Conservation (phyloP, 768 basidiomycete species). For the Mycena kentingensis region DNA sequence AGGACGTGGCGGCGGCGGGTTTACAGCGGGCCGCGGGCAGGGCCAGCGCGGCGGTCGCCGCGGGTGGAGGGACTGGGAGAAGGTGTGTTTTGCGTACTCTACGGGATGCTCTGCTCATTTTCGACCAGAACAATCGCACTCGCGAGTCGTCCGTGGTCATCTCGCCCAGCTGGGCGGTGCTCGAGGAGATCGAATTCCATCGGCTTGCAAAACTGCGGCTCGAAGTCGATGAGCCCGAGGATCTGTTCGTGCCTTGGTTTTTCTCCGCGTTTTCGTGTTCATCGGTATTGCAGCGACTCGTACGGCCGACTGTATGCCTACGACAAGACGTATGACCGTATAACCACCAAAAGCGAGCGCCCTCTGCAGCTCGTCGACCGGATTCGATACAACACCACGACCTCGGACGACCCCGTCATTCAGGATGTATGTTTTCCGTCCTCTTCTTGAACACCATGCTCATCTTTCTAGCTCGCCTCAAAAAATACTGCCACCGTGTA, state of each 20-base stretch:
- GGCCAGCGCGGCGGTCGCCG: constrained; percentile 60
- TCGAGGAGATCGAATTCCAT: constrained; percentile 97
- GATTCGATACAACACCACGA: constrained; percentile 96
- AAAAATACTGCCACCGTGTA: constrained; percentile 86
- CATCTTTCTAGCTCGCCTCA: constrained; percentile 61
- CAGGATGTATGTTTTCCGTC: constrained; percentile 62
- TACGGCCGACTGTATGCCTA: constrained; percentile 92
- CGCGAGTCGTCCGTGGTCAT: constrained; percentile 95
- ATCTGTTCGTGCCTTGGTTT: constrained; percentile 60
- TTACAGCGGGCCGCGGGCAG: constrained; percentile 40
- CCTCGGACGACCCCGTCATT: constrained; percentile 96
- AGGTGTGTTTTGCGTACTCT: constrained; percentile 48
- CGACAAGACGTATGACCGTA: constrained; percentile 92
- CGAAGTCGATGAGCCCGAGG: constrained; percentile 91
- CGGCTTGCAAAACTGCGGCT: constrained; percentile 87
- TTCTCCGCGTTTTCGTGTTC: neutral
- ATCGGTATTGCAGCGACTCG: constrained; percentile 56
- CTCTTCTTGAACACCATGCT: too few relatives aligned
- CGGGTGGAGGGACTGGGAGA: constrained; percentile 95
- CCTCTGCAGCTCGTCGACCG: constrained; percentile 92
- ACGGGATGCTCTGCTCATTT: neutral
- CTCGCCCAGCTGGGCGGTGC: constrained; percentile 88
- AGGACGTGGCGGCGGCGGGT: constrained; percentile 51
- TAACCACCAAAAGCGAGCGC: constrained; percentile 90
- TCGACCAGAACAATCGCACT: constrained; percentile 67